Evolutionary conservation across 306 rosid species (phyloP), one percentile per base, ranked within the genome.

Genomic region (Mimosa pudica): DNA sequence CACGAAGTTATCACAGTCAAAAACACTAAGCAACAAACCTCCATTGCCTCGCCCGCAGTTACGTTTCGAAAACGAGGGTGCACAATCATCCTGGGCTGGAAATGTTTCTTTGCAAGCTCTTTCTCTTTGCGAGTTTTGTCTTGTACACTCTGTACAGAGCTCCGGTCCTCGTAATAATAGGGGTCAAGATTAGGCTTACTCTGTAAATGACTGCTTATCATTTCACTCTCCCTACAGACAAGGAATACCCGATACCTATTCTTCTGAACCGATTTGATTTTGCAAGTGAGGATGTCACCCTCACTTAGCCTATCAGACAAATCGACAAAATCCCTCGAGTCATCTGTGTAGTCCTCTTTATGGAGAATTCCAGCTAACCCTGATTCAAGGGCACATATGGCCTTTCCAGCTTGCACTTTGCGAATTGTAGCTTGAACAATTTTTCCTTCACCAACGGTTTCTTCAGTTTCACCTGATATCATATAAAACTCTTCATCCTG

Each of bases 41-140:
- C 88, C 92, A 89, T 89, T 71, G 98, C 99, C 89, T 91, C 94
- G 75, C 93, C 99, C 38, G 98, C 97, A 24, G 99, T 91, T 47
- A 93, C 87, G 85, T 96, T 96, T 86, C 93, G 97, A 84, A 96
- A 96, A 33, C 98, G 98, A 30, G 99, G 99, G 83, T 96, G 99
- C 82, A 93, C 97, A 74, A 96, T 96, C 99, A 93, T 93, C 85
- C 99, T 93, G 32, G 96, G 94, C 88, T 93, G 93, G 84, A 96
- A 96, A 86, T 88, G 98, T 84, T 89, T 96, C 87, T 93, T 96
- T 3, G 97, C 96, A 67, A 88, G 91, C 82, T 93, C 99, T 82
- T 91, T 96, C 74, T 91, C 93, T 88, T 96, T 96, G 82, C 92
- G 90, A 81, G 91, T 87, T 85, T 96, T 93, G 70, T 90, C 98